A percentile compares a stretch with the other conserved stretches of the same genome.
These are phyloP conservation scores for Lizonia empirigonia DNA, from an alignment of 2,329 filamentous ascomycete genomes.

Conservation along the genomic window DNA sequence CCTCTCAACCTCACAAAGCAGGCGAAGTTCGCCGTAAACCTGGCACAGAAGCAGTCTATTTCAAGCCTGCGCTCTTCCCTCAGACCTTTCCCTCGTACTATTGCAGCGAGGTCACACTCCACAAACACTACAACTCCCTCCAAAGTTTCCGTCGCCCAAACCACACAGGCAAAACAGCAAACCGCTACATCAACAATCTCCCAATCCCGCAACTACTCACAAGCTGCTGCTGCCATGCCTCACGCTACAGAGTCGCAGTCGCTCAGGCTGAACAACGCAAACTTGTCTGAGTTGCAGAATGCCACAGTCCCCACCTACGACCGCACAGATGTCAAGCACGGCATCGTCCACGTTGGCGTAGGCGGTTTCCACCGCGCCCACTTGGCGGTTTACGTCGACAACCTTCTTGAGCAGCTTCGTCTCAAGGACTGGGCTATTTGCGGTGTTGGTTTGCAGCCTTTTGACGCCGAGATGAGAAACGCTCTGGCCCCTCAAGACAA, in stretches of 20 bases:
- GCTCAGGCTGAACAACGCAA: constrained; percentile 28
- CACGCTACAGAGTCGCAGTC: constrained; percentile 14
- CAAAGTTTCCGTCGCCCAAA: constrained; percentile 8
- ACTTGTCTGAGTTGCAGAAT: constrained; percentile 27
- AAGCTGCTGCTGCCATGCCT: constrained; percentile 16
- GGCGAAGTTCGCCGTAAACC: constrained; percentile 16
- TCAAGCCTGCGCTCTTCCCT: constrained; percentile 13
- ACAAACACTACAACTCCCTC: constrained; percentile 10
- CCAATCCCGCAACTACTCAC: constrained; percentile 14
- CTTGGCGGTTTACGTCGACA: constrained; percentile 37
- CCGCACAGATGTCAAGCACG: constrained; percentile 33
- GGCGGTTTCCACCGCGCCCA: constrained; percentile 39
- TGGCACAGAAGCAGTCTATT: constrained; percentile 17
- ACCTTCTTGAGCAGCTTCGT: constrained; percentile 32
- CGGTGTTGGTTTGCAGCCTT: constrained; percentile 36
- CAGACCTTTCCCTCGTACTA: constrained; percentile 10
- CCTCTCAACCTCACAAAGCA: constrained; percentile 16
- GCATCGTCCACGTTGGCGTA: constrained; percentile 38
- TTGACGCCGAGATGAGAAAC: constrained; percentile 34
- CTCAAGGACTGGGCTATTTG: constrained; percentile 38
- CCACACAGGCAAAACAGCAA: constrained; percentile 7
- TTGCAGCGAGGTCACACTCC: constrained; percentile 11
- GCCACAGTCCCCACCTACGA: constrained; percentile 33
- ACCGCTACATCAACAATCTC: constrained; percentile 1
- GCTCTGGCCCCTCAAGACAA: constrained; percentile 33